These are phyloP conservation scores for Globisporangium carolinianum DNA, from an alignment of 352 stramenopile genomes.

Conservation along the genomic window DNA sequence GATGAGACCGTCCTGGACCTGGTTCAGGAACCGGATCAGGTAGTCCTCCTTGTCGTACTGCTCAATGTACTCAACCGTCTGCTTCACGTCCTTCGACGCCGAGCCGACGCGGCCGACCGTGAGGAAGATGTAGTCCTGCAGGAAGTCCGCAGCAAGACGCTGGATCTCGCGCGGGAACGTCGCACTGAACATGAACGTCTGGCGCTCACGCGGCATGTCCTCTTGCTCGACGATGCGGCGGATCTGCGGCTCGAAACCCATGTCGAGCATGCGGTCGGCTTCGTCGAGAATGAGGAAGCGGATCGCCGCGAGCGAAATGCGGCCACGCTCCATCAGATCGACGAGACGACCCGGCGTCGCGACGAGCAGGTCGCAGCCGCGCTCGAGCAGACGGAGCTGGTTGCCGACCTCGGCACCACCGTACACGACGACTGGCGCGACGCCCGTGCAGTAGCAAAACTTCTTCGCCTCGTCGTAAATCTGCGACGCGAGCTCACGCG, in stretches of 20 bases:
- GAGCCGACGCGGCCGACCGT: conserved; percentile 97
- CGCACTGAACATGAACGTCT: conserved; percentile 99
- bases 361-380: conserved; percentile 96
- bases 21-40: conserved; percentile 94
- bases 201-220: conserved; percentile 94
- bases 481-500: conserved; percentile 92
- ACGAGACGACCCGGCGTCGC: conserved; percentile 96
- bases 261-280: conserved; percentile 99
- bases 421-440: conserved; percentile 93
- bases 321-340: conserved; percentile 94
- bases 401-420: conserved; percentile 88
- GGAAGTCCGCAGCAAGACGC: conserved; percentile 95
- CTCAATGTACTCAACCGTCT: conserved; percentile 96
- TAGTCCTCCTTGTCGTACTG: conserved; percentile 95
- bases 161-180: conserved; percentile 99
- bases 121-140: conserved; percentile 99
- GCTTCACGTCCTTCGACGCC: conserved; percentile 97
- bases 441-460: conserved; percentile 95
- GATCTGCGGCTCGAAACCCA: conserved; percentile 99
- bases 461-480: conserved; percentile 95
- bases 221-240: conserved; percentile 97
- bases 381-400: conserved; percentile 82
- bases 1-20: conserved; percentile 87
- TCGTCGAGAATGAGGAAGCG: conserved; percentile 98
- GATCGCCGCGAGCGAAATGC: conserved; percentile 88